A percentile compares a stretch with the other conserved stretches of the same genome.
Evolutionary conservation across 2,329 filamentous ascomycete genomes (phyloP).

Genomic region (Penicillium corylophilum): DNA sequence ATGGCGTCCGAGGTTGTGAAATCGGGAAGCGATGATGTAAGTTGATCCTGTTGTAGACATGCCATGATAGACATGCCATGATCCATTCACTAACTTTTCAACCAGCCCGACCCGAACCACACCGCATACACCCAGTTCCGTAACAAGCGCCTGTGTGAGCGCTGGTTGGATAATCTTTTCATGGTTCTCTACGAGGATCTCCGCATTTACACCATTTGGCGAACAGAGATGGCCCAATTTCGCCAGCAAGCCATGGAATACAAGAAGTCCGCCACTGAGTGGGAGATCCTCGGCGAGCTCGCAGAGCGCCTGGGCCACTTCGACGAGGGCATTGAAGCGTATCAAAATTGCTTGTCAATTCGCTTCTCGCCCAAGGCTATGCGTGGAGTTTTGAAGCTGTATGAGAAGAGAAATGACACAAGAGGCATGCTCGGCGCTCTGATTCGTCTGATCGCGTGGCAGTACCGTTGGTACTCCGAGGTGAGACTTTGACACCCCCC

Average conservation of each 20-base stretch:
- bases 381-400: conserved; percentile 75
- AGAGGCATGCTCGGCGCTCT: conserved; percentile 79
- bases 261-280: conserved; percentile 94
- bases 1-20: conserved; percentile 76
- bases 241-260: conserved; percentile 91
- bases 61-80: not conserved
- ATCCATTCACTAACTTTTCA: conserved; percentile 14
- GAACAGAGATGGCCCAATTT: conserved; percentile 95
- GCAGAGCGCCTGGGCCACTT: conserved; percentile 90
- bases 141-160: conserved; percentile 94
- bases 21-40: conserved; percentile 69
- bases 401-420: conserved; percentile 75
- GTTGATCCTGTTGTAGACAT: conserved; percentile 20
- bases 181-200: conserved; percentile 99
- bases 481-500: conserved; percentile 44
- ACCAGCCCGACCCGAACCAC: conserved; percentile 62
- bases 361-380: conserved; percentile 94
- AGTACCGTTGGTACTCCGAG: conserved; percentile 99
- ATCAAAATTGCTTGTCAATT: conserved; percentile 79
- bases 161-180: conserved; percentile 97
- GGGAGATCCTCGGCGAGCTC: conserved; percentile 93
- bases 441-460: conserved; percentile 92
- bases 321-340: conserved; percentile 90
- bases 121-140: conserved; percentile 85
- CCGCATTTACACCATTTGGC: conserved; percentile 98